phyloP scores from a whole-genome alignment of 495 filamentous ascomycete species.

The Xylaria scruposa region DNA sequence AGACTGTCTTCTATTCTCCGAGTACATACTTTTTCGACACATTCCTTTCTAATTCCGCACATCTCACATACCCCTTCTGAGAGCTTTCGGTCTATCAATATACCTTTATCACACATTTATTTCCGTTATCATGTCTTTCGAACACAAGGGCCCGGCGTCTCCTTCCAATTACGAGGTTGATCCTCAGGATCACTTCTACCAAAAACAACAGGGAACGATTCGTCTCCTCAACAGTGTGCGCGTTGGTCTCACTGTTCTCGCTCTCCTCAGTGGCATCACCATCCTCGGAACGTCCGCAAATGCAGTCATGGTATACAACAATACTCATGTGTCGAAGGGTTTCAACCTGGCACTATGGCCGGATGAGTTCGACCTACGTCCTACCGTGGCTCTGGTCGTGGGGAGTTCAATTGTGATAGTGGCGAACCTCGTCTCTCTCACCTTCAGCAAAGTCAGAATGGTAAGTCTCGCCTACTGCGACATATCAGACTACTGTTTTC shows the following conservation, averaged over 20 bases:
- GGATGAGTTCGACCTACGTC: conserved; percentile 55
- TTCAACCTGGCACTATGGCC: conserved; percentile 60
- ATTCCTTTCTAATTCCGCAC: conserved; percentile 5
- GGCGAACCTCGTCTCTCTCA: conserved; percentile 50
- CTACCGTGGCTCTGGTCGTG: conserved; percentile 56
- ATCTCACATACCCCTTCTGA: not conserved
- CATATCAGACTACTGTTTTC: not conserved
- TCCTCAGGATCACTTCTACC: conserved; percentile 45
- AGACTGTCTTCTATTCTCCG: conserved; percentile 10
- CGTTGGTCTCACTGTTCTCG: conserved; percentile 53
- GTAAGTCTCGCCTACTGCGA: conserved; percentile 37
- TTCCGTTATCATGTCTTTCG: conserved; percentile 35
- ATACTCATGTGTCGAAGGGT: conserved; percentile 50
- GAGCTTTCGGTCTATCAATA: conserved; percentile 6
- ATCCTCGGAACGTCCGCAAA: conserved; percentile 58
- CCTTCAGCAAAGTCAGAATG: conserved; percentile 47
- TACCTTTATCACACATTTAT: conserved; percentile 10
- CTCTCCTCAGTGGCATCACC: conserved; percentile 54
- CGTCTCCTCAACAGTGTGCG: conserved; percentile 50
- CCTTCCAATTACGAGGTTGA: conserved; percentile 48
- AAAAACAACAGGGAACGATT: conserved; percentile 43
- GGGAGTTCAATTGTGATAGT: conserved; percentile 52
- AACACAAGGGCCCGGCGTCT: conserved; percentile 32
- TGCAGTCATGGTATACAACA: conserved; percentile 55
- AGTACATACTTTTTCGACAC: conserved; percentile 4